These are phyloP conservation scores for Paxillus ammoniavirescens DNA, from an alignment of 768 basidiomycete genomes.

Conservation along the genomic window DNA sequence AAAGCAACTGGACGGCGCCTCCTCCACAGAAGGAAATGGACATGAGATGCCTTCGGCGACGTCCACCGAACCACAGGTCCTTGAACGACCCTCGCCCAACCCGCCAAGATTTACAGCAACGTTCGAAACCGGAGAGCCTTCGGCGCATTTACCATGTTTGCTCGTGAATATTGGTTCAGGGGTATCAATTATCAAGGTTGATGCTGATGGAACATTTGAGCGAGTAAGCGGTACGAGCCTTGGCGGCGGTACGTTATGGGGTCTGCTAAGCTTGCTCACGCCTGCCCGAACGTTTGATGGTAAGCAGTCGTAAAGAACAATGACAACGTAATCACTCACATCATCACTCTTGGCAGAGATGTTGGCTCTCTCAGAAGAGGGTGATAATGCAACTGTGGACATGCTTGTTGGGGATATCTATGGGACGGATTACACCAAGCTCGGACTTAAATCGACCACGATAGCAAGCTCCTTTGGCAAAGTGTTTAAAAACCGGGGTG, in stretches of 20 bases:
- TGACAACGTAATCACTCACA: not conserved
- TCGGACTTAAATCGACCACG: slow-evolving; percentile 96
- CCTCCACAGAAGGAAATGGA: slow-evolving; percentile 4
- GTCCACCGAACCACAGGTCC: slow-evolving; percentile 18
- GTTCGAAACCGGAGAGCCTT: slow-evolving; percentile 76
- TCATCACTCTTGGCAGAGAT: slow-evolving; percentile 64
- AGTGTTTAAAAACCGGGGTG: slow-evolving; percentile 86
- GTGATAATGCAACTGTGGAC: slow-evolving; percentile 92
- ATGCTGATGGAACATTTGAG: slow-evolving; percentile 93
- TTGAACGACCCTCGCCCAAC: slow-evolving; percentile 87
- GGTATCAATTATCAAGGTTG: slow-evolving; percentile 96
- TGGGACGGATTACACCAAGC: slow-evolving; percentile 92
- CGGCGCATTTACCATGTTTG: slow-evolving; percentile 90
- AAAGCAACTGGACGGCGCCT: not conserved
- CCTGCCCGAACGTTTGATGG: slow-evolving; percentile 95
- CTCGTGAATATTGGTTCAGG: slow-evolving; percentile 98
- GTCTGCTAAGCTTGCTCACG: slow-evolving; percentile 90
- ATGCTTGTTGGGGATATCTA: slow-evolving; percentile 99
- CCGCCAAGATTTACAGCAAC: slow-evolving; percentile 87
- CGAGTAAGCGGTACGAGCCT: slow-evolving; percentile 96
- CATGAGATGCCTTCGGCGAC: slow-evolving; percentile 7
- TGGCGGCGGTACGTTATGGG: slow-evolving; percentile 98
- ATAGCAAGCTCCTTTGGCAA: slow-evolving; percentile 99
- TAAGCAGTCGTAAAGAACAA: slow-evolving; percentile 40
- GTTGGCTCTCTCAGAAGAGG: slow-evolving; percentile 89